These are phyloP conservation scores for Brachypodium distachyon DNA, from an alignment of 202 grass and related monocot species.

Conservation along the genomic window DNA sequence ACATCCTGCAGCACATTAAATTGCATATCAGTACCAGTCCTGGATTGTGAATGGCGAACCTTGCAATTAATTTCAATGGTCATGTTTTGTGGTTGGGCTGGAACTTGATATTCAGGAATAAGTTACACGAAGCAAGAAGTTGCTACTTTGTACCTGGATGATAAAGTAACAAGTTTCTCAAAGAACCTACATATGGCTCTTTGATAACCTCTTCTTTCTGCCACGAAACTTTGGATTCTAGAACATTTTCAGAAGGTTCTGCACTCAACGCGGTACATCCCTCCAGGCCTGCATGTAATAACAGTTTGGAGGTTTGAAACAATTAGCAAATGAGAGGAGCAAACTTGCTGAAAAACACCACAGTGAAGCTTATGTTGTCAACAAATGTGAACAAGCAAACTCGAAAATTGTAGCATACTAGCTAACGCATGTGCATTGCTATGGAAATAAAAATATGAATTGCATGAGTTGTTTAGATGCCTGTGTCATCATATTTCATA, in stretches of 20 bases:
- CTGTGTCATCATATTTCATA: no score
- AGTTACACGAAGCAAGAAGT: neutral
- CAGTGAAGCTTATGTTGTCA: neutral
- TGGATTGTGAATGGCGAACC: conserved; percentile 4
- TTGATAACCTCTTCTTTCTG: conserved; percentile 40
- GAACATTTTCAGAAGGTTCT: conserved; percentile 17
- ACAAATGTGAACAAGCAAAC: conserved; percentile 6
- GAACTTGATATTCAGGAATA: neutral
- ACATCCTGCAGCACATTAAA: conserved; percentile 44
- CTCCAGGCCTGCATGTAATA: conserved; percentile 44
- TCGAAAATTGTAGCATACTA: neutral
- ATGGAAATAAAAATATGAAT: no score
- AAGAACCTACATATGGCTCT: conserved; percentile 49
- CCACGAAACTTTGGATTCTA: conserved; percentile 34
- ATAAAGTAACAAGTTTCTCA: conserved; percentile 58
- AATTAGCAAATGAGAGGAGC: neutral
- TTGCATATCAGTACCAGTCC: conserved; percentile 2
- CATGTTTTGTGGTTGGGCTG: neutral
- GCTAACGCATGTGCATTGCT: no score
- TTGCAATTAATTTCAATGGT: neutral
- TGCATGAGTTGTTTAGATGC: no score
- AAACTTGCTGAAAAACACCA: neutral
- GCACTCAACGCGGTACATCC: conserved; percentile 7
- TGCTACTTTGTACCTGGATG: conserved; percentile 52
- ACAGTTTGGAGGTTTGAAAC: neutral